These are phyloP conservation scores for Trametes coccinea DNA, from an alignment of 768 basidiomycete species.

Conservation along the genomic window DNA sequence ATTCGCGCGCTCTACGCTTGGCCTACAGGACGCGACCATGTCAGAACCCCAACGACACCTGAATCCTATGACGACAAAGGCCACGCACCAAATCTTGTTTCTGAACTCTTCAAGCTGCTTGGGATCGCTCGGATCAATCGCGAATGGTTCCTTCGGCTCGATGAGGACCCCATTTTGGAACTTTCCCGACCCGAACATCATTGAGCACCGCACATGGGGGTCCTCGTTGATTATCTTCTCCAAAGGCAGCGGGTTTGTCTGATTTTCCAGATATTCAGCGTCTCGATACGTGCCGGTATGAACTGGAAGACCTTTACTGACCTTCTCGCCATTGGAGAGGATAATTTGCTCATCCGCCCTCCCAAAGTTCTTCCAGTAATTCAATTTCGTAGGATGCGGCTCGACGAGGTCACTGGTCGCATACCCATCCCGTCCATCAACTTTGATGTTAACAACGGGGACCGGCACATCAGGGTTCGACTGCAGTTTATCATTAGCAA, in stretches of 20 bases:
- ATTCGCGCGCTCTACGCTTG: constrained; percentile 39
- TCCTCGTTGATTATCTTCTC: constrained; percentile 39
- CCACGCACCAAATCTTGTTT: constrained; percentile 37
- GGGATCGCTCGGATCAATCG: constrained; percentile 35
- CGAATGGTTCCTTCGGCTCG: constrained; percentile 31
- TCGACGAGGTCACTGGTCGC: constrained; percentile 24
- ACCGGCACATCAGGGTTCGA: constrained; percentile 1
- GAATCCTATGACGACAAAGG: too few species aligned
- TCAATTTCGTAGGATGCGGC: constrained; percentile 21
- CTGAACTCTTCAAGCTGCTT: constrained; percentile 33
- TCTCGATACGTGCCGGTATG: constrained; percentile 1
- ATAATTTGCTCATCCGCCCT: constrained; percentile 47
- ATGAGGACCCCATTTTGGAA: constrained; percentile 43
- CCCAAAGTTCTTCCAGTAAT: constrained; percentile 35
- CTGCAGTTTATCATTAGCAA: neutral
- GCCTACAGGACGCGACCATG: constrained; percentile 26
- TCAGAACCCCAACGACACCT: too few species aligned
- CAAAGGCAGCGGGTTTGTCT: constrained; percentile 24
- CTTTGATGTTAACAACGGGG: constrained; percentile 10
- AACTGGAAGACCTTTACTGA: constrained; percentile 27
- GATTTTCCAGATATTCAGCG: constrained; percentile 17
- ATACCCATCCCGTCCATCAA: constrained; percentile 24
- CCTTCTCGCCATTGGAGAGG: constrained; percentile 45
- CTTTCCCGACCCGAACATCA: constrained; percentile 44
- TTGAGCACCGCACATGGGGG: constrained; percentile 32